Evolutionary conservation across 257 asterid species (phyloP).

Genomic region (Nicotiana paniculata): DNA sequence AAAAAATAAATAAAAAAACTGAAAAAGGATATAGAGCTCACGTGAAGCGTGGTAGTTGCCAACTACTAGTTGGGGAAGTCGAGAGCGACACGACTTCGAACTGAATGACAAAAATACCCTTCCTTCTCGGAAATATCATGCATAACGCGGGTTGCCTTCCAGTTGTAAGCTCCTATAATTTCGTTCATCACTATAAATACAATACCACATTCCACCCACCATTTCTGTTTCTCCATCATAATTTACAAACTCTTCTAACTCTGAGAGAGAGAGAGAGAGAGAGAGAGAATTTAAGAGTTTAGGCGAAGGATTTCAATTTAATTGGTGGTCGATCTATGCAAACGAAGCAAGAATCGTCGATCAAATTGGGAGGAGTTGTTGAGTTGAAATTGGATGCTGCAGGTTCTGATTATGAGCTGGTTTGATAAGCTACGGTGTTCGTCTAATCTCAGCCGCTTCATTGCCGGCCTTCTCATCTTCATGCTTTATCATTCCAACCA

Average conservation of each 20-base stretch:
- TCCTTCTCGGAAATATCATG: background rate
- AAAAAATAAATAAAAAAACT: background rate
- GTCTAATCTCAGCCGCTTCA: slow-evolving; percentile 77
- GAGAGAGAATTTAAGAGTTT: background rate
- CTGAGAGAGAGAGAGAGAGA: background rate
- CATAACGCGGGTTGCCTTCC: background rate
- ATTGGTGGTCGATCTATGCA: slow-evolving; percentile 57
- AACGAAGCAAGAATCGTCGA: slow-evolving; percentile 48
- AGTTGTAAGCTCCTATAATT: background rate
- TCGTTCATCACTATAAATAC: background rate
- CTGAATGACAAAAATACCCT: background rate
- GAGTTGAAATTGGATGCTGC: slow-evolving; percentile 13
- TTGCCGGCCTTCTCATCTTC: slow-evolving; percentile 85
- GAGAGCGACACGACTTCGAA: background rate
- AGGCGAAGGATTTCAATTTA: background rate
- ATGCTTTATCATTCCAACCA: slow-evolving; percentile 76
- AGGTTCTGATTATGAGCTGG: slow-evolving; percentile 61
- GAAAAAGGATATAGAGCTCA: background rate
- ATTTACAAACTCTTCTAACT: background rate
- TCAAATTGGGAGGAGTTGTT: slow-evolving; percentile 24
- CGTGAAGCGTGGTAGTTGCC: background rate
- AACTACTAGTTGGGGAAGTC: background rate
- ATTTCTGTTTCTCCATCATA: background rate
- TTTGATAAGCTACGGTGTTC: slow-evolving; percentile 67
- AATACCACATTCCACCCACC: background rate